Conservation (phyloP, 352 stramenopile species). For the Phytopythium mirpurense region DNA sequence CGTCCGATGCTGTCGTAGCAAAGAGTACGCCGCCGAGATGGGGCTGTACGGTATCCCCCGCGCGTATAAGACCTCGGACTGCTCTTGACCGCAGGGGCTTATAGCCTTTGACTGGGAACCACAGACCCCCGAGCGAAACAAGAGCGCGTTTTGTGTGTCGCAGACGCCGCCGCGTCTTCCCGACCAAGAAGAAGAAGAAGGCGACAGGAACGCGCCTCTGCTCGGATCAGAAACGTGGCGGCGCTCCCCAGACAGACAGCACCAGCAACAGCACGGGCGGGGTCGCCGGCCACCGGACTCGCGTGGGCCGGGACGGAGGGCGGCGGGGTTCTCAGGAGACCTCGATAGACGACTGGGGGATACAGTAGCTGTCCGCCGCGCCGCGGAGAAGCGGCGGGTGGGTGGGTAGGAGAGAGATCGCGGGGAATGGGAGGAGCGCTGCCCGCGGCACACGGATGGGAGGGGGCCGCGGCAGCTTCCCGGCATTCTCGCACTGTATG, state of each 20-base stretch:
- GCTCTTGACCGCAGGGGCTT: too few species aligned
- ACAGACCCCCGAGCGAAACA: too few species aligned
- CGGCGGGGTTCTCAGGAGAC: too few species aligned
- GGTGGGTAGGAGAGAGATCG: neutral
- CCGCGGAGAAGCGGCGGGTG: neutral
- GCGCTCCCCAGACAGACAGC: neutral
- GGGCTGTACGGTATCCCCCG: too few species aligned
- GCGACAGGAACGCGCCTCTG: conserved; percentile 2
- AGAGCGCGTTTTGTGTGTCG: neutral
- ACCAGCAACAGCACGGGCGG: too few species aligned
- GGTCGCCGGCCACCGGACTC: neutral
- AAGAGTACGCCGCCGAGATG: too few species aligned
- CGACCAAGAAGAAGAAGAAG: neutral
- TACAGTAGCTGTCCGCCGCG: too few species aligned
- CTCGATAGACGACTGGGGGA: too few species aligned
- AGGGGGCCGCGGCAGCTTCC: neutral
- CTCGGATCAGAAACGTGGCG: neutral
- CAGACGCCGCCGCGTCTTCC: conserved; percentile 1
- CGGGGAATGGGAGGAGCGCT: neutral
- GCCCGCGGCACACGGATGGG: neutral
- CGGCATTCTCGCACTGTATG: neutral
- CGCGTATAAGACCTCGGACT: too few species aligned
- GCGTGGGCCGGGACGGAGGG: neutral
- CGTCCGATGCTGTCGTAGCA: too few species aligned
- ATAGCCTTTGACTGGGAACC: too few species aligned